Evolutionary conservation across 306 rosid species (phyloP).

Genomic region (Medicago lupulina): DNA sequence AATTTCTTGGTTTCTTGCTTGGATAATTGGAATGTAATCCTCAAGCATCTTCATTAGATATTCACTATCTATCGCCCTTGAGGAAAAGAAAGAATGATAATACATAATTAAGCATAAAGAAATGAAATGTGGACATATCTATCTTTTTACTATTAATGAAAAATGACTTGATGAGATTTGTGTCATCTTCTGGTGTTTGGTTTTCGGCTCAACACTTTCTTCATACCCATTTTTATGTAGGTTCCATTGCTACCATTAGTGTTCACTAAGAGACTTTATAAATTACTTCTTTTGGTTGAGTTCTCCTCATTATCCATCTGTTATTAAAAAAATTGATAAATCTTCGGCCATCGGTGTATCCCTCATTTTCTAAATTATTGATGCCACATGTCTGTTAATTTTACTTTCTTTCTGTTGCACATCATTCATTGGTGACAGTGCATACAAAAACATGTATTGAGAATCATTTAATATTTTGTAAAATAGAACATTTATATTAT

Average conservation of each 20-base stretch:
- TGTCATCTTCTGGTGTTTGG: no score
- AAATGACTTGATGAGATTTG: no score
- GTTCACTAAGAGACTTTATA: no score
- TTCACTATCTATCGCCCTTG: background rate
- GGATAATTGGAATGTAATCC: no score
- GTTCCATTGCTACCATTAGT: no score
- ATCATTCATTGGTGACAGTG: background rate
- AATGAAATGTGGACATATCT: no score
- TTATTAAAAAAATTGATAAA: background rate
- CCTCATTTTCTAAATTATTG: conserved; percentile 8
- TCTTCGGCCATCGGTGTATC: conserved; percentile 9
- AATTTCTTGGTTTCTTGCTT: background rate
- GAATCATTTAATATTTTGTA: background rate
- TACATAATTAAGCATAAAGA: background rate
- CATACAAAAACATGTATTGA: background rate
- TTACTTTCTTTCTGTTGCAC: background rate
- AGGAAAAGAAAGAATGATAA: background rate
- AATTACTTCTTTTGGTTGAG: no score
- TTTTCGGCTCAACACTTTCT: no score
- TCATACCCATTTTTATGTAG: no score
- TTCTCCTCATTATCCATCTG: no score
- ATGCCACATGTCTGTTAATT: conserved; percentile 8
- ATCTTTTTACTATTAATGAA: no score
- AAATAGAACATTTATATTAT: background rate
- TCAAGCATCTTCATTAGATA: no score